Evolutionary conservation across 2,329 filamentous ascomycete genomes (phyloP).

Genomic region (Trematosphaeria pertusa): DNA sequence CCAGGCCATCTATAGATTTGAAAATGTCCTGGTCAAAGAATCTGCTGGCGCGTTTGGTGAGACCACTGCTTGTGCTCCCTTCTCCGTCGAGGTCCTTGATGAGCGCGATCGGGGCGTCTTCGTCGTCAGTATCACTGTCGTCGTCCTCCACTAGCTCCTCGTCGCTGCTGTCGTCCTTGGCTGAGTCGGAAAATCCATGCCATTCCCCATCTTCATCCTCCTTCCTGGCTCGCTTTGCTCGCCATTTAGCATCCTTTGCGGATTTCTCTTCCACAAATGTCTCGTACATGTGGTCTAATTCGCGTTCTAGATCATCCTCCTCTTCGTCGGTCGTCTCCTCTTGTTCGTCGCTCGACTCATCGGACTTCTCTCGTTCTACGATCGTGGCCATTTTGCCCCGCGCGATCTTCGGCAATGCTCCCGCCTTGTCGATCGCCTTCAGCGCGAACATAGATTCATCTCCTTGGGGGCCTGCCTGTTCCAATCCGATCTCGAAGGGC

Average conservation of each 20-base stretch:
- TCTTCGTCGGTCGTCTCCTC: constrained; percentile 73
- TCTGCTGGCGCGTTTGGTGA: constrained; percentile 84
- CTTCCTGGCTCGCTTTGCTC: constrained; percentile 85
- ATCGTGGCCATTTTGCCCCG: constrained; percentile 80
- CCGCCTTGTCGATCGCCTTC: constrained; percentile 79
- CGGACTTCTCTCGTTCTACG: constrained; percentile 58
- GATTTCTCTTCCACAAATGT: constrained; percentile 82
- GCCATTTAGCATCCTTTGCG: constrained; percentile 82
- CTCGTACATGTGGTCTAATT: constrained; percentile 88
- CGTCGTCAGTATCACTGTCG: constrained; percentile 68
- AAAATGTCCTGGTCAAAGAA: constrained; percentile 98
- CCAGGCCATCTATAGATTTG: constrained; percentile 74
- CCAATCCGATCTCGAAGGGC: constrained; percentile 94
- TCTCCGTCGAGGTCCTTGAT: constrained; percentile 68
- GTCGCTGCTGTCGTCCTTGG: constrained; percentile 65
- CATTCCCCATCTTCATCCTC: constrained; percentile 80
- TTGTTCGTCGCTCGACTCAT: constrained; percentile 56
- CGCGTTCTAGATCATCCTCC: constrained; percentile 79
- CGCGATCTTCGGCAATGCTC: constrained; percentile 71
- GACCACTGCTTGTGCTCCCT: constrained; percentile 59
- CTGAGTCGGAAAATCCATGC: constrained; percentile 79
- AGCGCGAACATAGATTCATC: constrained; percentile 87
- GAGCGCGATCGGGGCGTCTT: constrained; percentile 57
- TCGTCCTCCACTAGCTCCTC: constrained; percentile 65
- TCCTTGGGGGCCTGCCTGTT: constrained; percentile 79